Evolutionary conservation across 2,329 filamentous ascomycete genomes (phyloP).

Genomic region (Magnaporthales sp.): DNA sequence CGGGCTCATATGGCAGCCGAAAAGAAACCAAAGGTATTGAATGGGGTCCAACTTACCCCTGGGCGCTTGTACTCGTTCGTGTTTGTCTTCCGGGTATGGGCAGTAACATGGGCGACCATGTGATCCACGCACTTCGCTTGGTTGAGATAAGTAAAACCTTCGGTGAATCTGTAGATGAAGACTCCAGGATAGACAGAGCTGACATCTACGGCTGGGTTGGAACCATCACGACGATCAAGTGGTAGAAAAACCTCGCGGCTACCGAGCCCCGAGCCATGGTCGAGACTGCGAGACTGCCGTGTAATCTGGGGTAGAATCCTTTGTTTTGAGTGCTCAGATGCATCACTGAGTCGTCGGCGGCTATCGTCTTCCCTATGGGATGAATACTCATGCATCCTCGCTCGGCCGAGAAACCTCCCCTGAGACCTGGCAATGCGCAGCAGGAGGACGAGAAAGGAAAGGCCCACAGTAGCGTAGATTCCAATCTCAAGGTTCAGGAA

Average conservation of each 20-base stretch:
- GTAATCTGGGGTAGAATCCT: neutral
- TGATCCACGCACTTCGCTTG: conserved; percentile 37
- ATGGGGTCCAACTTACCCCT: neutral
- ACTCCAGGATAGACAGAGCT: conserved; percentile 37
- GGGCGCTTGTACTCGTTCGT: conserved; percentile 20
- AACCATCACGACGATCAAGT: conserved; percentile 29
- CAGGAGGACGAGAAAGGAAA: conserved; percentile 33
- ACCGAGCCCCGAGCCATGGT: neutral
- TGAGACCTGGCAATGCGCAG: conserved; percentile 35
- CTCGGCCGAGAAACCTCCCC: conserved; percentile 36
- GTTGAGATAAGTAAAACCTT: conserved; percentile 45
- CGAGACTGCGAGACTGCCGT: neutral
- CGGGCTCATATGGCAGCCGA: neutral
- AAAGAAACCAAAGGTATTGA: neutral
- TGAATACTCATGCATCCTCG: neutral
- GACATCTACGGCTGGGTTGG: conserved; percentile 34
- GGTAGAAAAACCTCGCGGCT: conserved; percentile 28
- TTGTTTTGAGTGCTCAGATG: neutral
- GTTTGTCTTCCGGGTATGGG: conserved; percentile 29
- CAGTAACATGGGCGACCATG: conserved; percentile 28
- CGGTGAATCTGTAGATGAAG: conserved; percentile 42
- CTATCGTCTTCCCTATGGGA: neutral
- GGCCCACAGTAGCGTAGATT: conserved; percentile 38
- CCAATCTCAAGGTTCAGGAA: conserved; percentile 40
- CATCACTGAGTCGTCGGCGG: neutral